phyloP scores from a whole-genome alignment of 2,329 filamentous ascomycete species.

The Epichloe festucae region DNA sequence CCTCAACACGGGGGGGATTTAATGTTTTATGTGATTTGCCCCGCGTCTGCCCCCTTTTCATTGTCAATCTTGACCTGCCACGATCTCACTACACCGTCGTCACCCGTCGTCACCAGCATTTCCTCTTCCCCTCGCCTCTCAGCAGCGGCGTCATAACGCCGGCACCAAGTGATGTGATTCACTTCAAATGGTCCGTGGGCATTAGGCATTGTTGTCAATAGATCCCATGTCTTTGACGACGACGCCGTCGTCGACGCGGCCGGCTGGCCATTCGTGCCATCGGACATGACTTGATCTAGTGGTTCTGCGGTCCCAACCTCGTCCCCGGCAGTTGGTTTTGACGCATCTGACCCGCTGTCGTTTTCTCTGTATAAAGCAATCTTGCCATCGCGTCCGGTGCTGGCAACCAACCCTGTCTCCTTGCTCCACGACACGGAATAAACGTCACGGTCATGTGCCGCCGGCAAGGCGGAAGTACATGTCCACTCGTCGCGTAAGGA shows the following conservation, averaged over 20 bases:
- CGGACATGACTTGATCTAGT: conserved; percentile 8
- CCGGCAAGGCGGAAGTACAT: conserved; percentile 63
- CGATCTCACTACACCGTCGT: conserved; percentile 76
- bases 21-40: background rate
- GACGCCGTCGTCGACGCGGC: conserved; percentile 18
- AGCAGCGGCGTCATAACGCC: conserved; percentile 53
- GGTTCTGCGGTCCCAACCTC: too few species aligned
- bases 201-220: conserved; percentile 55
- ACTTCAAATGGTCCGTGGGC: conserved; percentile 89
- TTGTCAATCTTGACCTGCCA: conserved; percentile 47
- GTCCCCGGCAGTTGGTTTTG: background rate
- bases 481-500: conserved; percentile 71
- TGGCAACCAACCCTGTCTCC: conserved; percentile 66
- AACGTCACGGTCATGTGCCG: conserved; percentile 63
- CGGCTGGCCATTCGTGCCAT: background rate
- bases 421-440: conserved; percentile 81
- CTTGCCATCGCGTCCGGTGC: conserved; percentile 74
- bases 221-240: conserved; percentile 40
- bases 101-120: conserved; percentile 79
- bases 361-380: conserved; percentile 67
- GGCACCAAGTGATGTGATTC: conserved; percentile 85
- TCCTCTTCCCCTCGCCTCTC: conserved; percentile 53
- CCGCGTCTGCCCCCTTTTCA: background rate
- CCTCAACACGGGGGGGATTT: background rate
- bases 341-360: conserved; percentile 9